Evolutionary conservation across 345 rosid genomes (phyloP).

Genomic region (Psidium friedrichsthalianum): DNA sequence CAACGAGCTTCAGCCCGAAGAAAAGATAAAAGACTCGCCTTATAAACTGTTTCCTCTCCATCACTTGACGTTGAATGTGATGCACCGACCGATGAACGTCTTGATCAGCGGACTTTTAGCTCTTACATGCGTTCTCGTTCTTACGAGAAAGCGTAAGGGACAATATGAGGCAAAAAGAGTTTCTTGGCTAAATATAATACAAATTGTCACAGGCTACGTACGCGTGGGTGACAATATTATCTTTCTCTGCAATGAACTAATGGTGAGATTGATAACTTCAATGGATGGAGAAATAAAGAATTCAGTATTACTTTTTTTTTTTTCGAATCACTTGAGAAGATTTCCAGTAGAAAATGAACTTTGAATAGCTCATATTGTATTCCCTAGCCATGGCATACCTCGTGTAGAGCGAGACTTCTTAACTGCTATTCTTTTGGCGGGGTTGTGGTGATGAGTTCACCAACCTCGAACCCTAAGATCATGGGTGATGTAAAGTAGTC

Average conservation of each 20-base stretch:
- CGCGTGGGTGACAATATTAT: neutral
- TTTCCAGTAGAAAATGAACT: neutral
- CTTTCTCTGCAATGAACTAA: rapidly evolving
- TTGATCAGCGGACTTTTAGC: neutral
- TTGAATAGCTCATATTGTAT: neutral
- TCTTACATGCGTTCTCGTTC: neutral
- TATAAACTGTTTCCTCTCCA: neutral
- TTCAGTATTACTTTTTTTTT: no score
- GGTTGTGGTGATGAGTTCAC: rapidly evolving
- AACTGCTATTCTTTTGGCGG: rapidly evolving
- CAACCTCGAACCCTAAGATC: rapidly evolving
- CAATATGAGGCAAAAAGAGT: rapidly evolving
- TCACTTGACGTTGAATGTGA: neutral
- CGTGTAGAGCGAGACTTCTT: neutral
- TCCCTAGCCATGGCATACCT: rapidly evolving
- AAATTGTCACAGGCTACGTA: neutral
- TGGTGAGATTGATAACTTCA: rapidly evolving
- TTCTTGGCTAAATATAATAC: neutral
- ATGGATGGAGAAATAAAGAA: no score
- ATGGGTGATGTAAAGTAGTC: neutral
- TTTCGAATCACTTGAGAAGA: no score
- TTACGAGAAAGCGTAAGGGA: neutral
- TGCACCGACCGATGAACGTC: neutral
- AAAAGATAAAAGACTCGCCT: neutral
- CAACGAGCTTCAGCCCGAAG: neutral